A percentile compares a stretch with the other conserved stretches of the same genome.
phyloP scores from a whole-genome alignment of 371 early-diverging fungal genomes.

The Caulochytrium protostelioides region DNA sequence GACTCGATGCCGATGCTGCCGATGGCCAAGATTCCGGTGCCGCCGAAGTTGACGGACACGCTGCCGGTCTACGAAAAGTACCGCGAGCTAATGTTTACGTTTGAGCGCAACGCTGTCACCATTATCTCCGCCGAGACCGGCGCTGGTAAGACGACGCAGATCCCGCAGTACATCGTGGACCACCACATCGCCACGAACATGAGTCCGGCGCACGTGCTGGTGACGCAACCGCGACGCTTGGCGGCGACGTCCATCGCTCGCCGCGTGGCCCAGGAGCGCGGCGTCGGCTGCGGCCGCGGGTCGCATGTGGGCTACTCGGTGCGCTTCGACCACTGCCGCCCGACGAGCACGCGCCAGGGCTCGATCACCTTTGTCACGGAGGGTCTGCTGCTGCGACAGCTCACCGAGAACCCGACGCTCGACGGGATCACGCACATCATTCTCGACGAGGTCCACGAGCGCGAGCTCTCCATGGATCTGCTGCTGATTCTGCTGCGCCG shows the following conservation, averaged over 20 bases:
- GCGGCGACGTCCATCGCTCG: conserved; percentile 80
- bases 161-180: conserved; percentile 70
- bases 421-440: conserved; percentile 42
- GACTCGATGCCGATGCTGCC: no score
- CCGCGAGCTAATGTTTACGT: conserved; percentile 18
- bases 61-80: conserved; percentile 15
- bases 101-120: conserved; percentile 38
- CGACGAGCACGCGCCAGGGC: conserved; percentile 20
- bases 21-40: no score
- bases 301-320: conserved; percentile 62
- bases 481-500: conserved; percentile 21
- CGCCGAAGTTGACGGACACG: no score
- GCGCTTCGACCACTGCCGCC: conserved; percentile 38
- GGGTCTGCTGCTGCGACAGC: conserved; percentile 46
- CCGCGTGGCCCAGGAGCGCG: conserved; percentile 64
- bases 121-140: conserved; percentile 82
- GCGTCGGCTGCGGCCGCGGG: conserved; percentile 17
- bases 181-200: conserved; percentile 8
- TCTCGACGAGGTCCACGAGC: conserved; percentile 74
- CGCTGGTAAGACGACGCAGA: conserved; percentile 82
- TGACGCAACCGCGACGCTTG: conserved; percentile 90
- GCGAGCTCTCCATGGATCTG: conserved; percentile 41
- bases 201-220: conserved; percentile 34
- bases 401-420: conserved; percentile 40
- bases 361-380: conserved; percentile 34